Conservation (phyloP, 257 asterid genomes). For the Ballota nigra region DNA sequence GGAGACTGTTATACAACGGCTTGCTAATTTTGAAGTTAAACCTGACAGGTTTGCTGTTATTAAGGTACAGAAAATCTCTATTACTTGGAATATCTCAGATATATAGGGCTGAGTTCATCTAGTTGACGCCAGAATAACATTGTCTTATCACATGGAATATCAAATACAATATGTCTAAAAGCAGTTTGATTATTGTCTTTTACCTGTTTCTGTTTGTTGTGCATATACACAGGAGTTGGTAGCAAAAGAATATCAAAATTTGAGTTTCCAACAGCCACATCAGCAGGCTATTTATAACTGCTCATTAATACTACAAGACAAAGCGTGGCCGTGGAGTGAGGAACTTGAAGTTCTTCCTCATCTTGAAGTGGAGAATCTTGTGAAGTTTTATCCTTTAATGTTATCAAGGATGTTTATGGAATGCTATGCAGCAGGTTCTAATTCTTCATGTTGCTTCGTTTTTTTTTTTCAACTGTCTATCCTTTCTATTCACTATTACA, state of each 20-base stretch:
- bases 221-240: constrained; percentile 61
- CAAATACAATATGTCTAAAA: neutral
- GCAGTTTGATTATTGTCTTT: constrained; percentile 18
- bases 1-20: constrained; percentile 65
- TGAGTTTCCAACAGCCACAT: constrained; percentile 95
- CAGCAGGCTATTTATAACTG: constrained; percentile 87
- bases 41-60: constrained; percentile 90
- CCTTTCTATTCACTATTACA: constrained; percentile 12
- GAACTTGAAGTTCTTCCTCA: constrained; percentile 76
- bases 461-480: constrained; percentile 14
- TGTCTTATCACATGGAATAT: neutral
- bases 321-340: constrained; percentile 77
- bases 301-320: constrained; percentile 71
- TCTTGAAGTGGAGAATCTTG: constrained; percentile 66
- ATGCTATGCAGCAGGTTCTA: constrained; percentile 81
- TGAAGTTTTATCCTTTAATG: constrained; percentile 72
- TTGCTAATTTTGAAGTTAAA: constrained; percentile 83
- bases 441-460: constrained; percentile 6
- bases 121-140: neutral
- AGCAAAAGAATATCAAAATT: constrained; percentile 74
- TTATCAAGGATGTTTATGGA: constrained; percentile 84
- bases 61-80: constrained; percentile 53
- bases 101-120: constrained; percentile 7
- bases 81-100: constrained; percentile 15
- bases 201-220: constrained; percentile 13